Conservation (phyloP, 306 rosid genomes). For the Prunus davidiana region DNA sequence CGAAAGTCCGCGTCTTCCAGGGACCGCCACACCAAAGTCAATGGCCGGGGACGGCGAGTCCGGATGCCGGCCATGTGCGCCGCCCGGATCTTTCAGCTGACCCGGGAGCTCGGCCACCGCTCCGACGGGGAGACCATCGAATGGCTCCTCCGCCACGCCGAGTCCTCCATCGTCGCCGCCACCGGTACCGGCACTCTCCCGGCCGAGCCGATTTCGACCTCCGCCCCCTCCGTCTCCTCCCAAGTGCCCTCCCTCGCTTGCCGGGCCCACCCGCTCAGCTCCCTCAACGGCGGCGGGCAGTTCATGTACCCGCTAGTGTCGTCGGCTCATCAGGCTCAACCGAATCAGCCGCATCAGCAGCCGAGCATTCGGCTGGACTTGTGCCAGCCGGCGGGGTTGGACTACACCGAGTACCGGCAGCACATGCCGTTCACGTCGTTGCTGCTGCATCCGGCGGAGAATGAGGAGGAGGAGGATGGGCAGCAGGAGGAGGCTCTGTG, state of each 20-base stretch:
- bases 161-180: constrained; percentile 76
- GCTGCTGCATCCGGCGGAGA: constrained; percentile 24
- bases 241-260: constrained; percentile 38
- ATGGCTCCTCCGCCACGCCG: constrained; percentile 94
- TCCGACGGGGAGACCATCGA: constrained; percentile 96
- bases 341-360: constrained; percentile 19
- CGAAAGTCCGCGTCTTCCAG: constrained; percentile 35
- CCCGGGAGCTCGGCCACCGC: constrained; percentile 93
- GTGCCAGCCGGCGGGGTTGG: constrained; percentile 44
- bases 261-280: constrained; percentile 32
- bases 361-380: constrained; percentile 66
- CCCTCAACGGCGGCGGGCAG: constrained; percentile 20
- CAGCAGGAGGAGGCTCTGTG: constrained; percentile 42
- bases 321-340: background rate
- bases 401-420: constrained; percentile 44
- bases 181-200: constrained; percentile 84
- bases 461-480: constrained; percentile 32
- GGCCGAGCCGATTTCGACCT: constrained; percentile 36
- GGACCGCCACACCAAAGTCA: constrained; percentile 94
- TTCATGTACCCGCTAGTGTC: constrained; percentile 39
- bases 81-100: constrained; percentile 84
- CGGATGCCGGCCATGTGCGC: constrained; percentile 97
- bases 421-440: constrained; percentile 82
- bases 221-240: constrained; percentile 23
- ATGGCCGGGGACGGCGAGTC: constrained; percentile 91